Evolutionary conservation across 1,284 basidiomycete genomes (phyloP), one percentile per base, ranked within the genome.

Genomic region (Apiotrichum gamsii): DNA sequence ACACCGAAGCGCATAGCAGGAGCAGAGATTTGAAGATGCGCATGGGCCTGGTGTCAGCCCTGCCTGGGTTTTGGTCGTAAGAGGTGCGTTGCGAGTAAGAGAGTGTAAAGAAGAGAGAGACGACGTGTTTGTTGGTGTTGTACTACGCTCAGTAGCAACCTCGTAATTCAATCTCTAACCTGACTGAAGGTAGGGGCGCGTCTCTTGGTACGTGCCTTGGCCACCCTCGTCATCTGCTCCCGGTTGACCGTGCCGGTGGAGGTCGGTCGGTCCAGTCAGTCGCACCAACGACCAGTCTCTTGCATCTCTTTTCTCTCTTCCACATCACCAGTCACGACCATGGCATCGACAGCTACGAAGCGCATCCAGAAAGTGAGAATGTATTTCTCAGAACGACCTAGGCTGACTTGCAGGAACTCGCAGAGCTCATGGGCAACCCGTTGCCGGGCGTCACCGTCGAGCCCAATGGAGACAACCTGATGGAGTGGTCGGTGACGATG

Each of bases 401-500:
- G 25, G 11, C 25, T 6, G 8, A 28, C 25, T 15, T 15, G 35
- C 43, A 74, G 72, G 72, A 74, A 46, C 58, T 72, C 10, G 51
- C 48, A 4, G 65, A 69, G 39, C 56, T 74, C 35, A 60, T 61
- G 50, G 55, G 46, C 38, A 43, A 62, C 16, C 72, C 72, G n/a
- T 52, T 68, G 14, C 39, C 85, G 79, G 81, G 80, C 19, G 65
- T 91, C 43, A 72, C 72, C 2, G 81, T 85, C 5, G 77, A 81
- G 30, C 76, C 82, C 1, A 74, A 79, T 39, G 88, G 88, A 15
- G 80, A 80, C 57, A 88, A 90, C 68, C 47, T 90, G 19, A 80
- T 84, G 50, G 70, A 80, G 51, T 91, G 89, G 90, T 79, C 81
- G 51, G 86, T 89, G 49, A 67, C 76, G 14, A 82, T 93, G 56